phyloP scores from a whole-genome alignment of 1,284 basidiomycete species.

The Bondarzewia mesenterica region DNA sequence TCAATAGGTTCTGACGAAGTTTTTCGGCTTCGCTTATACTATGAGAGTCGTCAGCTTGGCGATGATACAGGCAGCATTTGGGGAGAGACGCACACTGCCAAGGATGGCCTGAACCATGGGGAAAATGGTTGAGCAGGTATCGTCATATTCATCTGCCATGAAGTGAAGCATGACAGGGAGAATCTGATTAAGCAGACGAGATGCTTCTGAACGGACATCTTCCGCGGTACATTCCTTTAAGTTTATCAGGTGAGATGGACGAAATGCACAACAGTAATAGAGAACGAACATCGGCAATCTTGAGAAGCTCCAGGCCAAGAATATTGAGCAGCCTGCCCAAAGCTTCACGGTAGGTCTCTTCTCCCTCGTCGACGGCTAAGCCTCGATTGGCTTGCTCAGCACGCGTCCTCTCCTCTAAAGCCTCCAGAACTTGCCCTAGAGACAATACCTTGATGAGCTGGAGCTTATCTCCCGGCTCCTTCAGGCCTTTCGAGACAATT shows the following conservation, averaged over 20 bases:
- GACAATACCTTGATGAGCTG: conserved; percentile 88
- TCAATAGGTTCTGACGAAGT: conserved; percentile 59
- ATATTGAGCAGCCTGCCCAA: conserved; percentile 82
- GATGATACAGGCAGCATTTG: background rate
- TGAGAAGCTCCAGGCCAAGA: conserved; percentile 79
- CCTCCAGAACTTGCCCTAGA: conserved; percentile 71
- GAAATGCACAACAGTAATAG: background rate
- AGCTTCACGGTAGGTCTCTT: conserved; percentile 84
- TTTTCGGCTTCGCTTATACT: conserved; percentile 80
- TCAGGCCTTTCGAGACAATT: conserved; percentile 88
- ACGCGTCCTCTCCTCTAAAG: conserved; percentile 73
- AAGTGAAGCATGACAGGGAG: conserved; percentile 85
- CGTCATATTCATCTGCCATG: conserved; percentile 84
- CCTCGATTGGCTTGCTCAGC: conserved; percentile 59
- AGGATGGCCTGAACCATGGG: conserved; percentile 74
- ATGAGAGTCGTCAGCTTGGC: background rate
- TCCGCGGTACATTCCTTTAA: conserved; percentile 54
- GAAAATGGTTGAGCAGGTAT: conserved; percentile 80
- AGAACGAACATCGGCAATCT: conserved; percentile 64
- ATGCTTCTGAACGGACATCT: conserved; percentile 63
- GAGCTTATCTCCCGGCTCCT: conserved; percentile 87
- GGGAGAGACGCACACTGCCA: conserved; percentile 50
- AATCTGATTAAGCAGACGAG: conserved; percentile 57
- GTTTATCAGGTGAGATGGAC: no score
- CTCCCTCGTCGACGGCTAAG: conserved; percentile 63